phyloP scores from a whole-genome alignment of 805 yeast species.

The Hanseniaspora mollemarum region DNA sequence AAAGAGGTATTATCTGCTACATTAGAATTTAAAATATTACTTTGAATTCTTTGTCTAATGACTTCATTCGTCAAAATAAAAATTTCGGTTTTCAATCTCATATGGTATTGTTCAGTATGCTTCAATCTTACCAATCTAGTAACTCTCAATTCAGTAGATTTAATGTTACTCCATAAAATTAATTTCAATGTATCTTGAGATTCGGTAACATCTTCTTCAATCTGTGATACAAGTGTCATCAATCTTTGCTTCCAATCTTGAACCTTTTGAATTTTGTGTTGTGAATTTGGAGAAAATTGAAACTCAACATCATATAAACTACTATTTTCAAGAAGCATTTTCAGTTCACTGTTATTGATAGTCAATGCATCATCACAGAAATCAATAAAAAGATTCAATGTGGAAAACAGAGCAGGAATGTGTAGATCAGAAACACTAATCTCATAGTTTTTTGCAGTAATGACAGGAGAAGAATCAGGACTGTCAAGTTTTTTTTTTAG shows the following conservation, averaged over 20 bases:
- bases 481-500: constrained; percentile 13
- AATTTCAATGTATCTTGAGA: constrained; percentile 37
- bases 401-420: constrained; percentile 5
- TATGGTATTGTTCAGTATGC: constrained; percentile 62
- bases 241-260: constrained; percentile 26
- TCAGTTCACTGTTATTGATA: constrained; percentile 60
- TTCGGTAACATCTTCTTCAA: constrained; percentile 26
- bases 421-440: constrained; percentile 1
- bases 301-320: constrained; percentile 15
- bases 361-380: constrained; percentile 64
- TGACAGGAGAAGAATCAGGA: not conserved
- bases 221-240: constrained; percentile 15
- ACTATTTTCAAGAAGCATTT: constrained; percentile 21
- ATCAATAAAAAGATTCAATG: constrained; percentile 13
- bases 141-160: constrained; percentile 49
- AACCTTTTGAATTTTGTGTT: constrained; percentile 41
- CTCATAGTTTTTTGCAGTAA: not conserved
- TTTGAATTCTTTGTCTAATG: constrained; percentile 51
- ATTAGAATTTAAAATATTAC: constrained; percentile 28
- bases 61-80: constrained; percentile 54
- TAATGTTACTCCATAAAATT: constrained; percentile 44
- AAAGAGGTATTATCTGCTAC: not conserved
- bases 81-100: constrained; percentile 66
- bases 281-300: constrained; percentile 51
- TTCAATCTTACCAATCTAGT: constrained; percentile 60